Evolutionary conservation across 1,284 basidiomycete genomes (phyloP).

Genomic region (Cutaneotrichosporon sp.): DNA sequence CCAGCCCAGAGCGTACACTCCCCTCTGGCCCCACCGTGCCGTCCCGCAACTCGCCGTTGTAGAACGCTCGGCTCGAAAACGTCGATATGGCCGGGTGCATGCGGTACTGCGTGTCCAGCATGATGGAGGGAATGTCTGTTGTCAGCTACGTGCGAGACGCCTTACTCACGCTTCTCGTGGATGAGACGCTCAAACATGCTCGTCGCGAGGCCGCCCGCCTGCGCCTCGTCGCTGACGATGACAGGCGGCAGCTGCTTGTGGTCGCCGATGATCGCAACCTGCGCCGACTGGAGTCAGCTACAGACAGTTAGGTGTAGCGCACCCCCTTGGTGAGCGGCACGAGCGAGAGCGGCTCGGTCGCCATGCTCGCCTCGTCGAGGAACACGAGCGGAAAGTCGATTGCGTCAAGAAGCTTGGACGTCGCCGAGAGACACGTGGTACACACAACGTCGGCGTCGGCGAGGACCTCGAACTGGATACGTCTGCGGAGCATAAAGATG

Average conservation of each 20-base stretch:
- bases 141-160: background rate
- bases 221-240: constrained; percentile 67
- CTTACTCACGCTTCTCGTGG: constrained; percentile 62
- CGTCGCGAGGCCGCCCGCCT: constrained; percentile 63
- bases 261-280: constrained; percentile 86
- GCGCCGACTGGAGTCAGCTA: constrained; percentile 52
- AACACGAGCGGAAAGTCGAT: constrained; percentile 91
- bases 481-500: constrained; percentile 23
- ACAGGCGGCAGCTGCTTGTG: constrained; percentile 95
- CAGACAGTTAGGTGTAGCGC: background rate
- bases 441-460: constrained; percentile 70
- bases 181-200: constrained; percentile 86
- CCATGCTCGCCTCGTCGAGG: constrained; percentile 92
- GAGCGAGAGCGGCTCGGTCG: constrained; percentile 80
- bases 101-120: constrained; percentile 88
- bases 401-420: constrained; percentile 49
- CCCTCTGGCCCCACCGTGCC: constrained; percentile 62
- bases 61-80: constrained; percentile 81
- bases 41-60: constrained; percentile 63
- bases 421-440: constrained; percentile 73
- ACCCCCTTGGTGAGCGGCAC: constrained; percentile 79
- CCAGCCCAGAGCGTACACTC: constrained; percentile 53
- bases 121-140: constrained; percentile 64
- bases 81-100: constrained; percentile 87
- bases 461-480: constrained; percentile 54